phyloP scores from a whole-genome alignment of 106 monocot species.

The Vanilla planifolia region DNA sequence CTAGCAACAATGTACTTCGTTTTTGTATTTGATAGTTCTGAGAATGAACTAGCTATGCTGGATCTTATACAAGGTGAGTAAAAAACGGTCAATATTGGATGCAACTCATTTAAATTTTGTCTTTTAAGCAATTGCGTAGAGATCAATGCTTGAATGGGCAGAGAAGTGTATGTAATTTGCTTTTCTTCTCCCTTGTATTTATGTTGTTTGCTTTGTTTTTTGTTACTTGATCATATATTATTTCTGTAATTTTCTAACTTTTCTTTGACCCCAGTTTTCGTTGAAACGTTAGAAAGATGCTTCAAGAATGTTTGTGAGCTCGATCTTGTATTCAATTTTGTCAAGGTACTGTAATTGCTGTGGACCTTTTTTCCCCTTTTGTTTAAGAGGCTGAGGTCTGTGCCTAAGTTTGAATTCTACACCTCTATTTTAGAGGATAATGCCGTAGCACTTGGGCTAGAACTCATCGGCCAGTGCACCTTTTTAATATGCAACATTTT shows the following conservation, averaged over 20 bases:
- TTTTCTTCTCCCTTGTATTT: too few species aligned
- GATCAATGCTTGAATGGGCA: too few species aligned
- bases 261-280: slow-evolving; percentile 57
- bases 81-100: background rate
- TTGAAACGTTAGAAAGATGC: slow-evolving; percentile 89
- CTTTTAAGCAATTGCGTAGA: too few species aligned
- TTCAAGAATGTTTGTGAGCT: slow-evolving; percentile 99
- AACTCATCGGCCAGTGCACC: too few species aligned
- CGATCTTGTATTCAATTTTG: slow-evolving; percentile 90
- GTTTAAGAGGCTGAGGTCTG: too few species aligned
- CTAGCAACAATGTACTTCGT: slow-evolving; percentile 87
- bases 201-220: background rate
- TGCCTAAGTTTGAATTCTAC: too few species aligned
- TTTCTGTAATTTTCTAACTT: background rate
- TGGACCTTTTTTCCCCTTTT: background rate
- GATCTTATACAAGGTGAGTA: slow-evolving; percentile 86
- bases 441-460: too few species aligned
- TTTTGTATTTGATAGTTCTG: slow-evolving; percentile 87
- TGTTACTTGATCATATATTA: background rate
- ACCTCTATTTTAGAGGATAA: too few species aligned
- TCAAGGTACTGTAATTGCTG: slow-evolving; percentile 45
- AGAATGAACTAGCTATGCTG: slow-evolving; percentile 95
- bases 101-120: too few species aligned
- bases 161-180: background rate
- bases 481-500: too few species aligned